Evolutionary conservation across 1,139 yeast species (phyloP).

Genomic region (Nakaseomyces uthaithaninus): DNA sequence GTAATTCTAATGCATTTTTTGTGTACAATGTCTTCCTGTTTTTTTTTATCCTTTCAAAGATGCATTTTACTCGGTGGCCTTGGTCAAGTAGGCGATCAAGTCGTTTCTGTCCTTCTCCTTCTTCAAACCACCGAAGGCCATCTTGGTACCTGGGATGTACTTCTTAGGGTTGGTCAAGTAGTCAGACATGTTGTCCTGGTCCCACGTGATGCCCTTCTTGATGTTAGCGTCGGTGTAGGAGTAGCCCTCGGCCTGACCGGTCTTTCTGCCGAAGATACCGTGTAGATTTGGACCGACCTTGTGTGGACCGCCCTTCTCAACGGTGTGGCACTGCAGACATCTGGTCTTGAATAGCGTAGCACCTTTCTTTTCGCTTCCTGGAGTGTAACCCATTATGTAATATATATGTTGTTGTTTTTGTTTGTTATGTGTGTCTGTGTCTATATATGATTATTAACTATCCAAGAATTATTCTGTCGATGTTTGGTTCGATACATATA

Average conservation of each 20-base stretch:
- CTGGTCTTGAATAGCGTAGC: conserved; percentile 97
- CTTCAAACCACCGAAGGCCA: conserved; percentile 99
- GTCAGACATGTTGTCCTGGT: conserved; percentile 80
- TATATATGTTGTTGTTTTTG: conserved; percentile 7
- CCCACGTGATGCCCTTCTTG: conserved; percentile 88
- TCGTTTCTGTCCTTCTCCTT: conserved; percentile 98
- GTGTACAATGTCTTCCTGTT: neutral
- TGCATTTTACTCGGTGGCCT: conserved; percentile 51
- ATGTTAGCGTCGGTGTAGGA: conserved; percentile 98
- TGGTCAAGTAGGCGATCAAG: conserved; percentile 78
- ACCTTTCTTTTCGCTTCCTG: conserved; percentile 92
- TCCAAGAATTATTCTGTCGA: neutral
- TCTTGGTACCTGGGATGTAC: conserved; percentile 99
- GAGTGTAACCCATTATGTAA: conserved; percentile 23
- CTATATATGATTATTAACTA: neutral
- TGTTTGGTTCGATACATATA: neutral
- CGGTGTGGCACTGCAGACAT: conserved; percentile 98
- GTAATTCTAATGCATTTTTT: no score
- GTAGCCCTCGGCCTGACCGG: conserved; percentile 90
- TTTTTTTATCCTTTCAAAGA: neutral
- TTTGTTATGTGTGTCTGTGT: conserved; percentile 27
- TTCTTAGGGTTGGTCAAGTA: conserved; percentile 99
- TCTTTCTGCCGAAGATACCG: conserved; percentile 85
- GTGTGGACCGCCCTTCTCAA: conserved; percentile 92
- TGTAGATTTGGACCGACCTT: conserved; percentile 98